phyloP scores from a whole-genome alignment of 331 rosid species.

The Rosa hybrid region DNA sequence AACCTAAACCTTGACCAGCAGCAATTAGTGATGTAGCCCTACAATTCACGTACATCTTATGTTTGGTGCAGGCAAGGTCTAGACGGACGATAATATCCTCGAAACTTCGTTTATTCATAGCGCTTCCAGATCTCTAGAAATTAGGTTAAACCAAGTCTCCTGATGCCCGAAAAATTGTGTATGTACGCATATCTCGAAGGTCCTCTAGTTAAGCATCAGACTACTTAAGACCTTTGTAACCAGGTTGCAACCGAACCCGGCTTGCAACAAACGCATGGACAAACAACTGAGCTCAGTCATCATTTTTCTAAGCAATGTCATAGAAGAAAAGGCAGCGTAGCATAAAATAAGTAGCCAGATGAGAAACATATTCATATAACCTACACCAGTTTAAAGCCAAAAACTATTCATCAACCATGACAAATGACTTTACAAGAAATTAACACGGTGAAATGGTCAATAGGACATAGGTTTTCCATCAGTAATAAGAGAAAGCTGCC shows the following conservation, averaged over 20 bases:
- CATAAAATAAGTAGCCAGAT: background rate
- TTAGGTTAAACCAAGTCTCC: background rate
- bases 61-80: background rate
- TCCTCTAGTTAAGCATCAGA: background rate
- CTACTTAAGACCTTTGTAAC: background rate
- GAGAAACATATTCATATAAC: background rate
- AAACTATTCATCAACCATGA: background rate
- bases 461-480: slow-evolving; percentile 14
- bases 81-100: background rate
- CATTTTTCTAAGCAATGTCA: background rate
- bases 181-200: background rate
- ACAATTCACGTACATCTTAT: background rate
- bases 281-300: background rate
- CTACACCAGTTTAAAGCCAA: background rate
- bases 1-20: background rate
- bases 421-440: slow-evolving; percentile 13
- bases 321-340: background rate
- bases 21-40: background rate
- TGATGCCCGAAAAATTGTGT: background rate
- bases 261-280: background rate
- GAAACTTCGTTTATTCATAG: background rate
- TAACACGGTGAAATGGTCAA: background rate
- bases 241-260: background rate
- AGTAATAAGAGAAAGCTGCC: slow-evolving; percentile 17
- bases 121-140: background rate